Base-by-base conservation (phyloP, 2,329 filamentous ascomycete genomes). In the Colletotrichum acutatum region DNA sequence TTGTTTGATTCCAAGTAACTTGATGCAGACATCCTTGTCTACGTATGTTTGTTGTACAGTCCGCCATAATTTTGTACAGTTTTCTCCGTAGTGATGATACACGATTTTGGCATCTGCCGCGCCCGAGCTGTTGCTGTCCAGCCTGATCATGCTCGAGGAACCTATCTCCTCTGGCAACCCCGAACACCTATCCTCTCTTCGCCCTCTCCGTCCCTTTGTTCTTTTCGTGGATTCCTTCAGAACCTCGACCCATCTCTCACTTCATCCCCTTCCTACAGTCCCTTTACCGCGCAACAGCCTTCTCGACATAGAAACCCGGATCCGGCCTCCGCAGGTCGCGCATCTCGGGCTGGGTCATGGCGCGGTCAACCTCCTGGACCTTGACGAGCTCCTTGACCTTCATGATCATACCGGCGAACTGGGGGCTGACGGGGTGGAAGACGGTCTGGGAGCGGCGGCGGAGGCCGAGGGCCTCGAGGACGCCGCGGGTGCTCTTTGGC, bases 361-460 rank as follows among this genome's bases (percentile, higher is more conserved):
- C 82, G 74, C 84, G 81, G 42, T 92, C 90, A 57, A 97, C 94
- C 84, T 97, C 95, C 76, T 91, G 86, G 46, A 98, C 95, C 66
- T 90, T 88, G 58, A 98, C 94, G 75, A 98, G 86, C 85, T 98
- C 95, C 87, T 98, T 98, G 78, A 98, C 95, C 83, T 93, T 93
- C 88, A 98, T 93, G 79, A 98, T 94, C 86, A 97, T 95, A 80
- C 95, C 95, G 11, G 95, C 95, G 74, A 94, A 91, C 77, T 95
- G 91, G 54, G 92, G 90, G 74, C 90, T 90, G 74, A 97, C 95
- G 49, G 94, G 93, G 83, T 97, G 93, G 87, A 97, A 98, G 79
- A 98, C 95, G 66, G 94, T 96, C 79, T 92, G 92, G 89, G 92
- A 92, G 79, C 95, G 93, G 82, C 93, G 94, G 78, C 92, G 93